These are phyloP conservation scores for Talaromyces thailandensis DNA, from an alignment of 495 filamentous ascomycete species.

Conservation along the genomic window DNA sequence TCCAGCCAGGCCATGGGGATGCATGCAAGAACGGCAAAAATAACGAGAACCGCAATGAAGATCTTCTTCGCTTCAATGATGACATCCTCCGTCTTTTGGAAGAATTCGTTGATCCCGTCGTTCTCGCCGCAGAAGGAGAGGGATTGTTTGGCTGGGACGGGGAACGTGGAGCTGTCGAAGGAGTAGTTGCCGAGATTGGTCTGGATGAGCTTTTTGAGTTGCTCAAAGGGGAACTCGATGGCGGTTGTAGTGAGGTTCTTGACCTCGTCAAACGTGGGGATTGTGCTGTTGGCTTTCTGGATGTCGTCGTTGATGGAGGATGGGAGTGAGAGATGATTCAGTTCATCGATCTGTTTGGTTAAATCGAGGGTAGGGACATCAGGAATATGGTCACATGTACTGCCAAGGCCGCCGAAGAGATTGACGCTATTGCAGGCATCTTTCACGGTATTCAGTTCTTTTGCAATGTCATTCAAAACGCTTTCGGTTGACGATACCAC, in stretches of 20 bases:
- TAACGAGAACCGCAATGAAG: conserved; percentile 61
- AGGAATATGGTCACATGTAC: conserved; percentile 27
- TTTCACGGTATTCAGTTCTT: conserved; percentile 27
- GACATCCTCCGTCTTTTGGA: conserved; percentile 56
- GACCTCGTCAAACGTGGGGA: conserved; percentile 77
- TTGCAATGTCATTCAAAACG: conserved; percentile 50
- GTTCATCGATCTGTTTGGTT: conserved; percentile 42
- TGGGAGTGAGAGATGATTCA: conserved; percentile 65
- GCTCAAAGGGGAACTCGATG: conserved; percentile 69
- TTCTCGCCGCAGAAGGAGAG: conserved; percentile 85
- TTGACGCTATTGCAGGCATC: conserved; percentile 4
- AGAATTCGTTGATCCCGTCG: conserved; percentile 79
- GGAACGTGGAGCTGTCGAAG: conserved; percentile 70
- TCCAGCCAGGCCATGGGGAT: conserved; percentile 73
- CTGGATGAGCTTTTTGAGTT: conserved; percentile 62
- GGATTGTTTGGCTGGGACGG: conserved; percentile 69
- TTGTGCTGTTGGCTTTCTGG: conserved; percentile 57
- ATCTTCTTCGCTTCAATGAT: conserved; percentile 55
- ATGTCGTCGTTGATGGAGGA: conserved; percentile 53
- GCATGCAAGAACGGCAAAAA: conserved; percentile 63
- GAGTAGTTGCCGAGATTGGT: conserved; percentile 55
- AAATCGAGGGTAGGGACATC: conserved; percentile 50
- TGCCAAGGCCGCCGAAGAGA: conserved; percentile 13
- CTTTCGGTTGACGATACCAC: conserved; percentile 48
- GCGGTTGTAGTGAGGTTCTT: conserved; percentile 64